Base-by-base conservation (phyloP, 2,329 filamentous ascomycete species). In the Aspergillus sp. region DNA sequence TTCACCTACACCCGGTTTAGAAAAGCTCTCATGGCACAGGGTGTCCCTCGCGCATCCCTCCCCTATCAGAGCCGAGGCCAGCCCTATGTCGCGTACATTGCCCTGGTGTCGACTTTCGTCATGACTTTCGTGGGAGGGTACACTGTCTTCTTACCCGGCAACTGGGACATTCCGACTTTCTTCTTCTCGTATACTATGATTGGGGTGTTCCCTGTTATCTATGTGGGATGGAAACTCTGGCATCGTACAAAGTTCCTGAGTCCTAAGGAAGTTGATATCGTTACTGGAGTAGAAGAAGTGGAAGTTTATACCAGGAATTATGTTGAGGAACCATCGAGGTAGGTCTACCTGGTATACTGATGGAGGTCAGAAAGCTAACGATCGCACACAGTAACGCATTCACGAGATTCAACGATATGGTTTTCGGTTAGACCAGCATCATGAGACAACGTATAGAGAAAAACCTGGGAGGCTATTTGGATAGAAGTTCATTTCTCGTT, bases 101-200 rank as follows among this genome's bases (percentile, higher is more conserved):
- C 86, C 0, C 76, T 91, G 5, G 71, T 79, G 0, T 86, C 84
- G 25, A 90, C 87, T 1, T 84, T 85, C 52, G 73, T 90, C 64
- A 92, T 94, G 87, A 84, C 87, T 0, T 86, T 93, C 66, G 86
- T 92, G 1, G 86, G 88, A 8, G 90, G 90, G 0, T 94, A 92
- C 64, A 83, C 87, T 0, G 89, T 93, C 1, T 95, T 94, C 68
- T 72, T 93, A 49, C 87, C 88, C 0, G 81, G 81, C 3, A 81
- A 83, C 4, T 94, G 89, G 90, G 82, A 86, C 61, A 71, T 89
- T 0, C 83, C 88, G 6, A 86, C 84, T 6, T 95, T 94, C 72
- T 74, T 94, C 27, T 91, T 92, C 74, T 89, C 87, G 75, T 93
- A 93, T 73, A 86, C 87, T 52, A 91, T 91, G 82, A 84, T 93